Evolutionary conservation across 2,329 filamentous ascomycete species (phyloP).

Genomic region (Alternaria burnsii): DNA sequence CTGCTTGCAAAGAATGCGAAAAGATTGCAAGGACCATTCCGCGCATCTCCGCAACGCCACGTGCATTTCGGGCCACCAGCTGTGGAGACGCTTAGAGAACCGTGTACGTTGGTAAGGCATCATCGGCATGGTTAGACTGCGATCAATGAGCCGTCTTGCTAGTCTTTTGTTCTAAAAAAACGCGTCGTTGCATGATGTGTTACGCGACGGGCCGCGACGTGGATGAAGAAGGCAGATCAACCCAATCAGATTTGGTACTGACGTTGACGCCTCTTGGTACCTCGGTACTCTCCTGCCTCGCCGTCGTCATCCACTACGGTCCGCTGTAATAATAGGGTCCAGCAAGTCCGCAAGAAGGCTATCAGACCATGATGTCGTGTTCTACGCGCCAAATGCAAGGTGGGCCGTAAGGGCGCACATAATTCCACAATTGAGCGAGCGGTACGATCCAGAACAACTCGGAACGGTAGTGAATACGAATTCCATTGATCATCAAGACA

Average conservation of each 20-base stretch:
- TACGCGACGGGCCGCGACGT: conserved; percentile 9
- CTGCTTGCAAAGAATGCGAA: background rate
- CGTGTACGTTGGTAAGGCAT: background rate
- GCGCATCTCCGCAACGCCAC: conserved; percentile 3
- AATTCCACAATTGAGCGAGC: background rate
- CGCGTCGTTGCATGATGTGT: background rate
- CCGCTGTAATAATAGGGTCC: conserved; percentile 2
- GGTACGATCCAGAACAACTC: background rate
- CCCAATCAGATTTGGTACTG: background rate
- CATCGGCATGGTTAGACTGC: background rate
- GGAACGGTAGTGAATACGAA: background rate
- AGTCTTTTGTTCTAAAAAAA: background rate
- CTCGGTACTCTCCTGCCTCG: background rate
- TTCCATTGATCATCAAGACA: background rate
- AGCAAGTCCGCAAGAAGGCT: too few species aligned
- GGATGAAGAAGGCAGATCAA: background rate
- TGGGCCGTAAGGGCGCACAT: background rate
- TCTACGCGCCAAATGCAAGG: background rate
- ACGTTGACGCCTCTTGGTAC: background rate
- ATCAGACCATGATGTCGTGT: background rate
- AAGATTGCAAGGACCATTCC: background rate
- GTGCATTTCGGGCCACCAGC: background rate
- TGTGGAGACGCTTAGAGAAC: background rate
- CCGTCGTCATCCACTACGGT: background rate
- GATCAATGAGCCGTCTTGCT: background rate